These are phyloP conservation scores for Taphrina wiesneri DNA, from an alignment of 1,139 yeast species.

Conservation along the genomic window DNA sequence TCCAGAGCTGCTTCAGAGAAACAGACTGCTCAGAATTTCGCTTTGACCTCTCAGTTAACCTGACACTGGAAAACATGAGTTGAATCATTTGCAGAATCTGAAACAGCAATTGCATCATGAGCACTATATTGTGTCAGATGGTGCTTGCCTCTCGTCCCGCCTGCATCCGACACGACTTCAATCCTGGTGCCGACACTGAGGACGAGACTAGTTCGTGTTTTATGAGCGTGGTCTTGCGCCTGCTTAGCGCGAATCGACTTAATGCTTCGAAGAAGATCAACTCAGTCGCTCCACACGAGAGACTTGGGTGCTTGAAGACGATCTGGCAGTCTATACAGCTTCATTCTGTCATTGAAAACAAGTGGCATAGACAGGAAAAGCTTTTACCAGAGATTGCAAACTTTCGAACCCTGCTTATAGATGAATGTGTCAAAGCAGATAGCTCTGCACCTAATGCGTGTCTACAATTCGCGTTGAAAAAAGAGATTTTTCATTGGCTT, in stretches of 20 bases:
- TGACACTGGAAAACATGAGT: too few species aligned
- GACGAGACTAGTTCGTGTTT: too few species aligned
- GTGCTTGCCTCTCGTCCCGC: too few species aligned
- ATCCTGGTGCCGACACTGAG: too few species aligned
- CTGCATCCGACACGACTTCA: too few species aligned
- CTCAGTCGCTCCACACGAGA: background rate
- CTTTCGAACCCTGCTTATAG: background rate
- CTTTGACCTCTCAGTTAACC: too few species aligned
- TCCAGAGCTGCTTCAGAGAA: too few species aligned
- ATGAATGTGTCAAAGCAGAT: slow-evolving; percentile 1
- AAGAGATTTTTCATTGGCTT: slow-evolving; percentile 4
- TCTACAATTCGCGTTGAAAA: slow-evolving; percentile 7
- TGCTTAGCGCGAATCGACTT: background rate
- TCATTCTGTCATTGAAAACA: background rate
- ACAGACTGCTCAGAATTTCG: too few species aligned
- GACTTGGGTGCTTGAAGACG: background rate
- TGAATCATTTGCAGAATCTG: too few species aligned
- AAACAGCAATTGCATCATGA: too few species aligned
- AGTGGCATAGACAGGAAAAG: background rate
- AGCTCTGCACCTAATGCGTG: background rate
- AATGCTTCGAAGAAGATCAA: background rate
- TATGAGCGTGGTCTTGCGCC: background rate
- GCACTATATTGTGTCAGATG: too few species aligned
- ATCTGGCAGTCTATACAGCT: slow-evolving; percentile 13
- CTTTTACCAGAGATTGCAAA: background rate